A percentile compares a stretch with the other conserved stretches of the same genome.
phyloP scores from a whole-genome alignment of 1,139 yeast species.

The Candida neerlandica region DNA sequence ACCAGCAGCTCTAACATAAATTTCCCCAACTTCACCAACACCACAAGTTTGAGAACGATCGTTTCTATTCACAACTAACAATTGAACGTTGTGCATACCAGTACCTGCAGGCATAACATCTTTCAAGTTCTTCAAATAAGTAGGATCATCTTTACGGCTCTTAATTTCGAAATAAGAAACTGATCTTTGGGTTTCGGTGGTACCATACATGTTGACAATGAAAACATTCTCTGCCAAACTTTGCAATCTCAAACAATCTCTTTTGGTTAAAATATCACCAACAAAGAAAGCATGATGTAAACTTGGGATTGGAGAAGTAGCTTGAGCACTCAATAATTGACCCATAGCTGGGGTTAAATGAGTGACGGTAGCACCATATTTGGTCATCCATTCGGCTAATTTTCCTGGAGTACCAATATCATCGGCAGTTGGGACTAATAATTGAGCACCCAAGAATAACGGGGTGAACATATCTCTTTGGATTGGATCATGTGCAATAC shows the following conservation, averaged over 20 bases:
- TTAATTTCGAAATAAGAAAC: constrained; percentile 92
- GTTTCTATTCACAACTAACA: constrained; percentile 88
- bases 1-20: constrained; percentile 97
- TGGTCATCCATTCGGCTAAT: constrained; percentile 96
- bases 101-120: constrained; percentile 98
- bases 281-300: constrained; percentile 97
- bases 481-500: constrained; percentile 98
- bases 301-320: constrained; percentile 81
- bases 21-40: constrained; percentile 98
- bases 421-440: constrained; percentile 91
- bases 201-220: constrained; percentile 98
- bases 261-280: constrained; percentile 94
- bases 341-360: constrained; percentile 99
- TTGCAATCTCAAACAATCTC: constrained; percentile 93
- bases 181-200: constrained; percentile 98
- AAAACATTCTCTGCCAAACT: constrained; percentile 85
- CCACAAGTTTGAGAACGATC: constrained; percentile 92
- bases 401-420: constrained; percentile 98
- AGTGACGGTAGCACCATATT: constrained; percentile 89
- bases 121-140: constrained; percentile 79
- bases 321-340: constrained; percentile 93
- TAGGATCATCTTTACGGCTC: constrained; percentile 66
- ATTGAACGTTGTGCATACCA: constrained; percentile 95
- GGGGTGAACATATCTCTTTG: constrained; percentile 99
- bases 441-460: constrained; percentile 88